Evolutionary conservation across 768 basidiomycete genomes (phyloP).

Genomic region (Phylloporus rhodoxanthus): DNA sequence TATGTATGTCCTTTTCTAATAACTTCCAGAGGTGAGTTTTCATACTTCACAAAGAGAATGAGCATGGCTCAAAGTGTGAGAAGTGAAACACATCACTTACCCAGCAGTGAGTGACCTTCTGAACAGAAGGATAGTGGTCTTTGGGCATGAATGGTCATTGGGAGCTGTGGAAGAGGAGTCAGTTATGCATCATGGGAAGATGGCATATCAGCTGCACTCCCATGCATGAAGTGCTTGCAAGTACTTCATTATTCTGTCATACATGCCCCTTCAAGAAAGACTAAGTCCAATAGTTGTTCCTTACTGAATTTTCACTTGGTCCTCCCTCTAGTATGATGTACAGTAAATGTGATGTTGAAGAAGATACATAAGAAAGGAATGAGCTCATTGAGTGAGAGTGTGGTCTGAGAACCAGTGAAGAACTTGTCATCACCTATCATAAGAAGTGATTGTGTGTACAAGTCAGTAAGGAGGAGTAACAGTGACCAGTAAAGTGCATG

Average conservation of each 20-base stretch:
- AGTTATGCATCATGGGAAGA: background rate
- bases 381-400: slow-evolving; percentile 79
- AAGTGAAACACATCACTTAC: too few species aligned
- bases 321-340: slow-evolving; percentile 66
- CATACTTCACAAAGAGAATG: too few species aligned
- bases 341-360: slow-evolving; percentile 77
- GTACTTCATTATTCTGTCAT: slow-evolving; percentile 73
- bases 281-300: slow-evolving; percentile 38
- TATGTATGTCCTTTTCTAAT: background rate
- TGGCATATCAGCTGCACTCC: slow-evolving; percentile 54
- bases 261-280: slow-evolving; percentile 57
- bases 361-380: slow-evolving; percentile 68
- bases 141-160: slow-evolving; percentile 74
- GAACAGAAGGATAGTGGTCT: slow-evolving; percentile 40
- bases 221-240: slow-evolving; percentile 78
- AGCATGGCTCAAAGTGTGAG: too few species aligned
- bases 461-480: slow-evolving; percentile 69
- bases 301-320: slow-evolving; percentile 32
- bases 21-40: background rate
- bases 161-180: slow-evolving; percentile 47
- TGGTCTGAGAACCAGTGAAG: slow-evolving; percentile 67
- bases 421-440: slow-evolving; percentile 98
- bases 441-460: slow-evolving; percentile 78
- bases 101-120: too few species aligned
- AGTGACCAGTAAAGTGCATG: slow-evolving; percentile 54